Base-by-base conservation (phyloP, 2,329 filamentous ascomycete species). In the Orbilia javanica region DNA sequence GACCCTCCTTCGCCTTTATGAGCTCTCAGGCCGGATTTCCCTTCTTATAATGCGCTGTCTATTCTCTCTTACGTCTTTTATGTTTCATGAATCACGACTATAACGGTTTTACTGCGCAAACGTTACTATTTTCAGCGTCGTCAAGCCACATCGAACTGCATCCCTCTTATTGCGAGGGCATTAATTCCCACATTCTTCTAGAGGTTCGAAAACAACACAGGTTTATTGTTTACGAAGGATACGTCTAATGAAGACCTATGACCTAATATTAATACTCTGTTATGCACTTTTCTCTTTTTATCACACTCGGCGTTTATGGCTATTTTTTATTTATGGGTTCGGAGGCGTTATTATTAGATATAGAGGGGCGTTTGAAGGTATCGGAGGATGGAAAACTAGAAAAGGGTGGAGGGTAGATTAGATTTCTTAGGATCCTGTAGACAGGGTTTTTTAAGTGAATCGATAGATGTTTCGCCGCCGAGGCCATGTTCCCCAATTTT, bases 371-470 rank as follows among this genome's bases (percentile, higher is more conserved):
- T 50, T 27, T 7, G 27, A 27, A 27, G n/a, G 27, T 48, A 42
- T 18, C 25, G 46, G 34, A 39, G 31, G 55, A 60, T 8, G 27
- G 27, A 27, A 42, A 1, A 7, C 18, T 15, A 42, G 34, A 42
- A 60, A 60, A 27, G 31, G n/a, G 31, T 18, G 31, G 27, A 15
- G 25, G 7, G 31, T 39, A 36, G 42, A 42, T 42, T 60, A 60
- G 55, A 42, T 60, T 42, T 42, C 55, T 60, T 36, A 4, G 52
- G 22, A 39, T 27, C 34, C 55, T 42, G 31, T 60, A 42, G 34
- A 5, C 34, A 4, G n/a, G 31, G 34, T 2, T 60, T 60, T 25
- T 25, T 13, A 27, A 60, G 34, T 39, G 15, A 42, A 60, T 60
- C 34, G 42, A 60, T 39, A 42, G 18, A 60, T 11, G 6, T 31